A percentile compares a stretch with the other conserved stretches of the same genome.
These are phyloP conservation scores for Verbascum thapsus DNA, from an alignment of 257 asterid species.

Conservation along the genomic window DNA sequence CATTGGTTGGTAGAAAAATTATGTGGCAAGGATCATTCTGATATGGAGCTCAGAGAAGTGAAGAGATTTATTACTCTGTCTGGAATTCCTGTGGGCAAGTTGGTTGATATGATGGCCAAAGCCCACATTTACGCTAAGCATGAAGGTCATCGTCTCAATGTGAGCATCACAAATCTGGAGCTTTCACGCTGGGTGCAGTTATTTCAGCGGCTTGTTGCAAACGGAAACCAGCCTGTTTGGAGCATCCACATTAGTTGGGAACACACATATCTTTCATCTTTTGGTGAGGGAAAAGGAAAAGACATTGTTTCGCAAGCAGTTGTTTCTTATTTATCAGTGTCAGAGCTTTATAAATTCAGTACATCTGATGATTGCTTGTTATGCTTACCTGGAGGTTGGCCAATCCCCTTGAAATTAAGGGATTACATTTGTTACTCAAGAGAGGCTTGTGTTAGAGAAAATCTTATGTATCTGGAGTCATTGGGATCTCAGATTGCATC, in stretches of 20 bases:
- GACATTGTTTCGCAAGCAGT: conserved; percentile 53
- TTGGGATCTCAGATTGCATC: conserved; percentile 66
- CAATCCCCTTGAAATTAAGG: conserved; percentile 67
- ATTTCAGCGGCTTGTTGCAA: conserved; percentile 67
- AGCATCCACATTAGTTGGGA: conserved; percentile 89
- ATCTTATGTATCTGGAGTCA: conserved; percentile 69
- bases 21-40: conserved; percentile 36
- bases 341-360: conserved; percentile 44
- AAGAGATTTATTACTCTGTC: conserved; percentile 68
- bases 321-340: conserved; percentile 43
- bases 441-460: conserved; percentile 72
- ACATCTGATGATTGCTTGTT: conserved; percentile 50
- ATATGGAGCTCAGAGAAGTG: conserved; percentile 67
- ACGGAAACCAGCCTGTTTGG: conserved; percentile 78
- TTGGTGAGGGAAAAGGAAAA: conserved; percentile 75
- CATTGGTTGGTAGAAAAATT: conserved; percentile 52
- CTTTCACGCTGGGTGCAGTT: conserved; percentile 93
- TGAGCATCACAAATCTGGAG: conserved; percentile 77
- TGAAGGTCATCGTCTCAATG: conserved; percentile 61
- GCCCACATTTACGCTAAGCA: conserved; percentile 77
- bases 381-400: conserved; percentile 91
- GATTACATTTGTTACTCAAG: conserved; percentile 62
- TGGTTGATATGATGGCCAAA: conserved; percentile 81
- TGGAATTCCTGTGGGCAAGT: conserved; percentile 73
- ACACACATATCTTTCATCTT: conserved; percentile 83